Evolutionary conservation across 2,329 filamentous ascomycete genomes (phyloP).

Genomic region (Alternaria ethzedia): DNA sequence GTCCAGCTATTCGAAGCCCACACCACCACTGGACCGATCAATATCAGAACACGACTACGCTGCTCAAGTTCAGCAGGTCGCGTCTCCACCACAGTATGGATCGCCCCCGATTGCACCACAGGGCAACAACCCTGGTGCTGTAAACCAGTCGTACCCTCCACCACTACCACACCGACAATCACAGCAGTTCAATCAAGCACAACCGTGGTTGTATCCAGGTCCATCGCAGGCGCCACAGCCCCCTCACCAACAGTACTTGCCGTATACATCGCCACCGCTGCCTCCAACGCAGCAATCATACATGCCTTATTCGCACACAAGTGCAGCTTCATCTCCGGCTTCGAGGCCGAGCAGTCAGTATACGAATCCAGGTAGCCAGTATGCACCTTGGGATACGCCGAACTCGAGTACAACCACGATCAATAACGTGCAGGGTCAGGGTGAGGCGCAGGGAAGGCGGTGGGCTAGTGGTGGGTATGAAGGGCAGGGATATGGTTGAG

Average conservation of each 20-base stretch:
- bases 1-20: background rate
- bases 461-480: conserved; percentile 19
- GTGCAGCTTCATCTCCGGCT: conserved; percentile 2
- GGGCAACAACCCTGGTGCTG: background rate
- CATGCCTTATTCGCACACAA: background rate
- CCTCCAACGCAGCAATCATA: background rate
- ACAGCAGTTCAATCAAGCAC: conserved; percentile 1
- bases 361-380: background rate
- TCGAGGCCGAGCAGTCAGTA: conserved; percentile 19
- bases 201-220: background rate
- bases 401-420: conserved; percentile 1
- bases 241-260: conserved; percentile 2
- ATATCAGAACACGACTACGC: conserved; percentile 9
- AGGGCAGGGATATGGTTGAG: conserved; percentile 14
- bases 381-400: conserved; percentile 10
- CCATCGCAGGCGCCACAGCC: background rate
- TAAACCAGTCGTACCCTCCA: conserved; percentile 3
- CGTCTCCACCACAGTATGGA: background rate
- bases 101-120: background rate
- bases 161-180: conserved; percentile 1
- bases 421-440: background rate
- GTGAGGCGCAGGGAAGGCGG: conserved; percentile 3
- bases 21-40: conserved; percentile 2
- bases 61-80: background rate
- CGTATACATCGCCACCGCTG: conserved; percentile 1